Evolutionary conservation across 1,284 basidiomycete genomes (phyloP).

Genomic region (Microbotryum saponariae): DNA sequence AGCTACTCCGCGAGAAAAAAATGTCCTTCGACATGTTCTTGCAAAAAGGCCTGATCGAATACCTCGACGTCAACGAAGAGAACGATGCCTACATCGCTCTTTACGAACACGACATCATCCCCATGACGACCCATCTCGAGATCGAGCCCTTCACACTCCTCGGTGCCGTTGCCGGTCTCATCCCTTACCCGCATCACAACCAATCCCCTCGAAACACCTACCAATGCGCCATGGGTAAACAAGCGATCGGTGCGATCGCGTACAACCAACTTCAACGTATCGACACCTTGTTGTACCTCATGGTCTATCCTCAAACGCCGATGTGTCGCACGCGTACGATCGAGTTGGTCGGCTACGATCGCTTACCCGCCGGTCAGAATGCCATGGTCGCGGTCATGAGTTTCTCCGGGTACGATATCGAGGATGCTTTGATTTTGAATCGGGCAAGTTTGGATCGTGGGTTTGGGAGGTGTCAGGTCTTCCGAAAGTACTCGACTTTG

Average conservation of each 20-base stretch:
- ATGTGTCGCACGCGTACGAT: constrained; percentile 99
- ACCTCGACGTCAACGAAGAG: constrained; percentile 98
- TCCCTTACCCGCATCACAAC: constrained; percentile 99
- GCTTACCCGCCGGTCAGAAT: constrained; percentile 94
- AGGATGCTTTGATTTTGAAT: constrained; percentile 96
- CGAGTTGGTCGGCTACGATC: constrained; percentile 92
- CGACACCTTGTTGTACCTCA: constrained; percentile 95
- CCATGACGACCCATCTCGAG: constrained; percentile 85
- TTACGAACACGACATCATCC: constrained; percentile 80
- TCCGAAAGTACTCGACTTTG: constrained; percentile 89
- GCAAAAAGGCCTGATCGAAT: constrained; percentile 91
- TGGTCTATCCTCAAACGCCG: constrained; percentile 98
- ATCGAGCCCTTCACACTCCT: constrained; percentile 98
- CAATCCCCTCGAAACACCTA: constrained; percentile 99
- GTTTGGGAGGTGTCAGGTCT: constrained; percentile 93
- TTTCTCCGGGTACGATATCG: constrained; percentile 98
- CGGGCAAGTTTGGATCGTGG: constrained; percentile 94
- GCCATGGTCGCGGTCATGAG: constrained; percentile 99
- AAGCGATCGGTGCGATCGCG: constrained; percentile 98
- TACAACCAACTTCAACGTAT: constrained; percentile 98
- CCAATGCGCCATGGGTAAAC: constrained; percentile 99
- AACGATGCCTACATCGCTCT: constrained; percentile 96
- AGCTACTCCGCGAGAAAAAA: constrained; percentile 71
- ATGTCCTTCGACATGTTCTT: constrained; percentile 93
- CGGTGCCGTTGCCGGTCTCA: constrained; percentile 94